Base-by-base conservation (phyloP, 768 basidiomycete species). In the Daedaleopsis sinensis region DNA sequence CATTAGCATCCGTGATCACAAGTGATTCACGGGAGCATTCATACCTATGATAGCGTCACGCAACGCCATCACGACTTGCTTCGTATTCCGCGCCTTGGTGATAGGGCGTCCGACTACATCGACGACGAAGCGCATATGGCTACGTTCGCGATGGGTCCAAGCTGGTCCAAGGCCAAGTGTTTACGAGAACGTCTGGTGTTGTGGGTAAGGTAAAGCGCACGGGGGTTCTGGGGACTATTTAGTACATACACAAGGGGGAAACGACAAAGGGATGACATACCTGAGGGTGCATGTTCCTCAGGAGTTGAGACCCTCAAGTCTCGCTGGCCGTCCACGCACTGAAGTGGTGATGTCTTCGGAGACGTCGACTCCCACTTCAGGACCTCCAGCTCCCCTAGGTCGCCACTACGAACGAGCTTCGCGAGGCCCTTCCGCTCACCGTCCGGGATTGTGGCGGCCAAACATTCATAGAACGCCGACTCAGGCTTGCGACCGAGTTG, bases 71-170 rank as follows among this genome's bases (percentile, higher is more conserved):
- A 55, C 52, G 18, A 58, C n/a, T 21, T 58, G 56, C 2, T 47
- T 36, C 15, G 56, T 58, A 1, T 35, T 53, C 19, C 8, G 43
- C 37, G 54, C 53, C 15, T 47, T 15, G 11, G 51, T 57, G 3
- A 57, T n/a, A 6, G 55, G 51, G 19, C 51, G 55, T 1, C 61
- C 61, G 9, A 62, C 61, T 21, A 52, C 44, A 27, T 58, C 53
- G 9, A 55, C 44, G 16, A 65, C 59, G 6, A 65, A 44, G 8
- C 64, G 57, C 46, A 62, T 56, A 57, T 65, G 64, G 19, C 54
- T 59, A 8, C 64, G 60, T 16, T 65, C 61, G 1, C 23, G 44
- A 16, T 52, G 23, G 27, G 21, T 36, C 3, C 6, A 39, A 23
- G 42, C 24, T 16, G n/a, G 18, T 1, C 13, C 35, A 1, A 12